Base-by-base conservation (phyloP, 2,329 filamentous ascomycete genomes). In the Claviceps digitariae region DNA sequence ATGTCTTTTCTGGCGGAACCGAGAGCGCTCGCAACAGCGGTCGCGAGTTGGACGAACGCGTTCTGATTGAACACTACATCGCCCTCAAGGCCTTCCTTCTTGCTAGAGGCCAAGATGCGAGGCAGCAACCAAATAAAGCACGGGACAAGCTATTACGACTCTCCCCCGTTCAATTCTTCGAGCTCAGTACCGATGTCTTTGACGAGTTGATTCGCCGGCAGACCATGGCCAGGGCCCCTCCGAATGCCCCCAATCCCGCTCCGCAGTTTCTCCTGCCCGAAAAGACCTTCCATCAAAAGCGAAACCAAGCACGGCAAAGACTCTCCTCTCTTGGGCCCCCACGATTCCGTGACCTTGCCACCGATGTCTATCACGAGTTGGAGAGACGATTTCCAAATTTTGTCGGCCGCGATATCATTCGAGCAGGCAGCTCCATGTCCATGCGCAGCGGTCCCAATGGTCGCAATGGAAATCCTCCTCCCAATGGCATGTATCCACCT, bases 281-380 rank as follows among this genome's bases (percentile, higher is more conserved):
- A 66, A 79, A 84, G 58, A 85, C 83, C 58, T 97, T 97, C 69
- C 93, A 98, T 68, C 90, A 90, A 2, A 98, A 97, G 71, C 85
- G 93, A 57, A 98, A 98, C 66, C 90, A 97, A 67, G 93, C 93
- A n/a, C 82, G 93, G 43, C 90, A 96, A 69, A 94, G 95, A 67
- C 79, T 98, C 21, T 91, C 90, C 0, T 95, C 90, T 0, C 79
- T 98, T 15, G 89, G 90, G 3, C 83, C 86, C 23, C 84, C 88
- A 27, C 79, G 91, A 54, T 98, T 98, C 65, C 81, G 88, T 60
- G 90, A 97, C 64, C 76, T 98, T 7, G 91, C 90, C 10, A 95
- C 90, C 44, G 93, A 98, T 69, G 91, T 98, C 20, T 97, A 93
- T 66, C 94, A 87, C 69, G 93, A 98, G 67, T 73, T 97, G 56